Evolutionary conservation across 2,329 filamentous ascomycete genomes (phyloP).

Genomic region (Stagonosporopsis tanaceti): DNA sequence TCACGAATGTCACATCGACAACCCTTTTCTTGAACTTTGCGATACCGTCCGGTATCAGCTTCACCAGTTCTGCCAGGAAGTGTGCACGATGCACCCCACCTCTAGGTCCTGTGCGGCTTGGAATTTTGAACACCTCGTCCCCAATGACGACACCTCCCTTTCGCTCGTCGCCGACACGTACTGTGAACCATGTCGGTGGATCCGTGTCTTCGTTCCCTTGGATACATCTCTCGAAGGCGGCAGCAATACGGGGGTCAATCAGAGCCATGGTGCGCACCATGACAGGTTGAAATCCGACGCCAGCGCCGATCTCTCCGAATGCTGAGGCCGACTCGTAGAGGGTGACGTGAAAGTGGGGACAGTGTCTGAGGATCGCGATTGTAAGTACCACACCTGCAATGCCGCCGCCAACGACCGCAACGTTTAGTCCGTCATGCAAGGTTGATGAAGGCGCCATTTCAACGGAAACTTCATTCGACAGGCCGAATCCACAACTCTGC

Average conservation of each 20-base stretch:
- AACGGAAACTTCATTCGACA: no score
- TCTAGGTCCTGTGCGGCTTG: slow-evolving; percentile 33
- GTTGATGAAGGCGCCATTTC: no score
- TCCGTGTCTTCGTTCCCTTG: slow-evolving; percentile 21
- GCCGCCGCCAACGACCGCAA: slow-evolving; percentile 68
- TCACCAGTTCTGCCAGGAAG: slow-evolving; percentile 59
- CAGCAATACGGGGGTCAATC: slow-evolving; percentile 45
- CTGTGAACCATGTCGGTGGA: slow-evolving; percentile 33
- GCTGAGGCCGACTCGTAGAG: slow-evolving; percentile 64
- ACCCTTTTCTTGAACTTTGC: slow-evolving; percentile 53
- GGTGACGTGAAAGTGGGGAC: slow-evolving; percentile 52
- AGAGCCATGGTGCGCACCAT: slow-evolving; percentile 51
- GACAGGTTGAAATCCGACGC: slow-evolving; percentile 57
- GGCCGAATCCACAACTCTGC: no score
- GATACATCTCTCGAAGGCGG: slow-evolving; percentile 21
- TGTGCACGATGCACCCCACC: slow-evolving; percentile 58
- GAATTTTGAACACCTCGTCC: slow-evolving; percentile 34
- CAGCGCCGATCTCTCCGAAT: slow-evolving; percentile 67
- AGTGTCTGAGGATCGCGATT: slow-evolving; percentile 57
- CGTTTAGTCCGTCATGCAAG: slow-evolving; percentile 39
- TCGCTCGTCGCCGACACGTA: slow-evolving; percentile 35
- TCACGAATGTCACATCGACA: slow-evolving; percentile 31
- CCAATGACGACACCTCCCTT: slow-evolving; percentile 27
- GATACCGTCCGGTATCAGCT: slow-evolving; percentile 54
- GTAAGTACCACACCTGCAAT: slow-evolving; percentile 64